Conservation (phyloP, 1,139 yeast species). For the Kodamaea plutei region DNA sequence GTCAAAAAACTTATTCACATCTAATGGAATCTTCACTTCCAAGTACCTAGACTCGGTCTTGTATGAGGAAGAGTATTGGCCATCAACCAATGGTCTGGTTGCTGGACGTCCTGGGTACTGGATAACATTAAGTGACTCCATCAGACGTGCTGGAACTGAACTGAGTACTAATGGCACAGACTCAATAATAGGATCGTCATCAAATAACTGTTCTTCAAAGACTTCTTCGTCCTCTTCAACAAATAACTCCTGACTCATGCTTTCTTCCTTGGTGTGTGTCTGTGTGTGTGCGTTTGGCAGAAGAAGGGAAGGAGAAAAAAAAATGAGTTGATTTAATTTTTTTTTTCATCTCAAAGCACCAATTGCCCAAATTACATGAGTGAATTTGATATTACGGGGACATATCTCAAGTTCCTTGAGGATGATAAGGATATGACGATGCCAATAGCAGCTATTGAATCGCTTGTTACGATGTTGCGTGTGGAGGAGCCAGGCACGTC, state of each 20-base stretch:
- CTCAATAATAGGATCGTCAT: constrained; percentile 73
- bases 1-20: constrained; percentile 63
- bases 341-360: too few relatives aligned
- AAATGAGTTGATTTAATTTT: too few relatives aligned
- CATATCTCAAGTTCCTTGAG: constrained; percentile 72
- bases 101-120: constrained; percentile 77
- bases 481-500: constrained; percentile 88
- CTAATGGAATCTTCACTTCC: constrained; percentile 71
- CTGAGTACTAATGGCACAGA: constrained; percentile 63
- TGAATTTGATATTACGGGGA: constrained; percentile 69
- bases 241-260: constrained; percentile 8
- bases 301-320: too few relatives aligned
- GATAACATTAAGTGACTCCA: constrained; percentile 33
- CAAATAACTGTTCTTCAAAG: constrained; percentile 15
- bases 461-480: constrained; percentile 77
- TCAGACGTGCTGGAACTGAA: constrained; percentile 18
- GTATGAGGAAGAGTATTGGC: constrained; percentile 48
- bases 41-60: constrained; percentile 55
- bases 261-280: constrained; percentile 1
- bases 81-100: constrained; percentile 40
- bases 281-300: too few relatives aligned
- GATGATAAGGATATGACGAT: constrained; percentile 95
- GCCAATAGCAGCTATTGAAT: constrained; percentile 99
- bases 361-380: too few relatives aligned
- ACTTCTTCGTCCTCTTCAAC: constrained; percentile 12